Evolutionary conservation across 2,329 filamentous ascomycete genomes (phyloP).

Genomic region (Aureobasidium zeae): DNA sequence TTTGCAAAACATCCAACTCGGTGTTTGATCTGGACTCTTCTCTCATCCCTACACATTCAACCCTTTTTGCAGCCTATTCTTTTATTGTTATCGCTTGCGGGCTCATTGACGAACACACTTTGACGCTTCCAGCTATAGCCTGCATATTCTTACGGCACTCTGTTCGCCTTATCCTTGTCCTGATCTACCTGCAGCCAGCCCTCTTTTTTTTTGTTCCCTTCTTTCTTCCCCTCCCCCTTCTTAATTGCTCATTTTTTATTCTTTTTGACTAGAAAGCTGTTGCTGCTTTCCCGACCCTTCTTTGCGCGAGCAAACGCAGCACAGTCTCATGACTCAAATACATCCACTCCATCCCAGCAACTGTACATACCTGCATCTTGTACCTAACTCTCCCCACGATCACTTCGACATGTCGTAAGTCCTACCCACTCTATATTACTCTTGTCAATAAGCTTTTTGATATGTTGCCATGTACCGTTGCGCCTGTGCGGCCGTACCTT

Average conservation of each 20-base stretch:
- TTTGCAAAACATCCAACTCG: conserved; percentile 6
- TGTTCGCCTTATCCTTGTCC: conserved; percentile 11
- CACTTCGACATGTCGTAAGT: conserved; percentile 19
- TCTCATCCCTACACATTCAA: not conserved
- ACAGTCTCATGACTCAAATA: conserved; percentile 17
- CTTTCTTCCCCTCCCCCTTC: not conserved
- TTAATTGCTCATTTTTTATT: conserved; percentile 7
- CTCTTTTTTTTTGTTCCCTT: conserved; percentile 1
- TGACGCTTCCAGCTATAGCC: conserved; percentile 3
- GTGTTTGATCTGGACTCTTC: conserved; percentile 1
- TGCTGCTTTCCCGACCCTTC: no score
- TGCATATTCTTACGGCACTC: conserved; percentile 8
- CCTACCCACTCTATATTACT: not conserved
- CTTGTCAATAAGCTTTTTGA: conserved; percentile 8
- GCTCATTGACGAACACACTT: not conserved
- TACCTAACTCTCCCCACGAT: conserved; percentile 14
- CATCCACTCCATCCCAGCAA: conserved; percentile 12
- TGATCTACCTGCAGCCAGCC: conserved; percentile 13
- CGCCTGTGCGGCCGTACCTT: conserved; percentile 10
- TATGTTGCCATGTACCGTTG: conserved; percentile 13
- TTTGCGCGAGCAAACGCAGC: conserved; percentile 14
- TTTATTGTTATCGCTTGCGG: conserved; percentile 9
- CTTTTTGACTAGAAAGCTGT: not conserved
- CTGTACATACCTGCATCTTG: conserved; percentile 15
- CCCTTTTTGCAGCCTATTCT: not conserved